Evolutionary conservation across 352 stramenopile genomes (phyloP).

Genomic region (Phytophthora megakarya): DNA sequence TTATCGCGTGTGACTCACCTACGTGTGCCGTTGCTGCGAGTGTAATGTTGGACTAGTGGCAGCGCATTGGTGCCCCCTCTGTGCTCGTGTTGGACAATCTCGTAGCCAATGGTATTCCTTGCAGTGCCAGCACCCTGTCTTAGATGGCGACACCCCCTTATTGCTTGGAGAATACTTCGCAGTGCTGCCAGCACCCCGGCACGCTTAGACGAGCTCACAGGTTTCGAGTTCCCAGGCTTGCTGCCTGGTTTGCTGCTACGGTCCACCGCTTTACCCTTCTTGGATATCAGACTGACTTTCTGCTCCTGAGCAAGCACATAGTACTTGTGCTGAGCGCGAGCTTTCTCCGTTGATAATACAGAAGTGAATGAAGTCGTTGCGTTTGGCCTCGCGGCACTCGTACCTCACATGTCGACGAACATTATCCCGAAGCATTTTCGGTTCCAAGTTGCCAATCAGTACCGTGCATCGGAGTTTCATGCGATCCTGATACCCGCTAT

Average conservation of each 20-base stretch:
- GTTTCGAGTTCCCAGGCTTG: no score
- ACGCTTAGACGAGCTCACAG: no score
- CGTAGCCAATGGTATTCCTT: constrained; percentile 1
- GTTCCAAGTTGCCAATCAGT: constrained; percentile 16
- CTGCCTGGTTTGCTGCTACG: neutral
- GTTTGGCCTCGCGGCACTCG: constrained; percentile 3
- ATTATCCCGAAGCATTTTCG: constrained; percentile 6
- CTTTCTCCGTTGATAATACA: constrained; percentile 22
- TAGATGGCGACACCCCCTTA: neutral
- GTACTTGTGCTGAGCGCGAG: constrained; percentile 7
- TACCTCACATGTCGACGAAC: constrained; percentile 9
- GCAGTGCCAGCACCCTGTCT: constrained; percentile 10
- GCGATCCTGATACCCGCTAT: neutral
- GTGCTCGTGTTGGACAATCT: no score
- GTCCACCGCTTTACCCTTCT: constrained; percentile 7
- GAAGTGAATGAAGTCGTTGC: constrained; percentile 11
- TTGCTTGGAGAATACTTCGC: neutral
- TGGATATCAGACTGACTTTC: constrained; percentile 1
- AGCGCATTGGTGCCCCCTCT: no score
- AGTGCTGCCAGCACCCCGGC: neutral
- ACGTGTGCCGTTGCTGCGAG: no score
- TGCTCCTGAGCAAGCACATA: constrained; percentile 6
- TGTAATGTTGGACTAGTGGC: no score
- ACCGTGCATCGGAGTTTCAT: constrained; percentile 15
- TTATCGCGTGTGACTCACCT: no score